Evolutionary conservation across 371 early-diverging fungal genomes (phyloP).

Genomic region (Dinochytrium kinnereticum): DNA sequence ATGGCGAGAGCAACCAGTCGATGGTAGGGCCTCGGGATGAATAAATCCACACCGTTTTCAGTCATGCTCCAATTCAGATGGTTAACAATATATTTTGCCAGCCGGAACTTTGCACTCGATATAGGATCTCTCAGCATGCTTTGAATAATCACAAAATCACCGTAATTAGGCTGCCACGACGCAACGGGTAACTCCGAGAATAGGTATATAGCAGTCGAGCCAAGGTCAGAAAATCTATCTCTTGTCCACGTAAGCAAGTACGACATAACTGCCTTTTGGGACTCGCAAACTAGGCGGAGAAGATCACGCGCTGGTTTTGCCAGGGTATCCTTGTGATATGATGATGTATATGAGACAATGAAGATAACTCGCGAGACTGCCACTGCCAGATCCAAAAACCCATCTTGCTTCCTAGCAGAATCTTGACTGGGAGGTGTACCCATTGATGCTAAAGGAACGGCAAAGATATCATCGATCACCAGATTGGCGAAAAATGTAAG

Average conservation of each 20-base stretch:
- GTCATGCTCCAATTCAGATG: conserved; percentile 40
- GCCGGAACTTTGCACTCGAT: conserved; percentile 38
- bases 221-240: conserved; percentile 27
- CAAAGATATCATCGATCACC: neutral
- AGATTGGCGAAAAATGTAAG: conserved; percentile 17
- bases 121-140: conserved; percentile 47
- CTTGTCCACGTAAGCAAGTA: conserved; percentile 32
- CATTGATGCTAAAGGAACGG: neutral
- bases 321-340: conserved; percentile 25
- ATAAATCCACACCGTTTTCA: neutral
- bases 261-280: conserved; percentile 27
- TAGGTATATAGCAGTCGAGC: conserved; percentile 17
- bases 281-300: conserved; percentile 22
- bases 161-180: conserved; percentile 30
- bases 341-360: conserved; percentile 21
- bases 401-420: neutral
- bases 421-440: neutral
- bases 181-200: conserved; percentile 39
- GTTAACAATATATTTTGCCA: conserved; percentile 35
- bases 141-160: conserved; percentile 39
- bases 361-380: conserved; percentile 28
- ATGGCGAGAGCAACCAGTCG: conserved; percentile 36
- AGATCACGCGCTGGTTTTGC: conserved; percentile 7
- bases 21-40: conserved; percentile 37
- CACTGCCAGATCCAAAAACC: conserved; percentile 6